These are phyloP conservation scores for Diaporthe velutina DNA, from an alignment of 2,329 filamentous ascomycete genomes.

Conservation along the genomic window DNA sequence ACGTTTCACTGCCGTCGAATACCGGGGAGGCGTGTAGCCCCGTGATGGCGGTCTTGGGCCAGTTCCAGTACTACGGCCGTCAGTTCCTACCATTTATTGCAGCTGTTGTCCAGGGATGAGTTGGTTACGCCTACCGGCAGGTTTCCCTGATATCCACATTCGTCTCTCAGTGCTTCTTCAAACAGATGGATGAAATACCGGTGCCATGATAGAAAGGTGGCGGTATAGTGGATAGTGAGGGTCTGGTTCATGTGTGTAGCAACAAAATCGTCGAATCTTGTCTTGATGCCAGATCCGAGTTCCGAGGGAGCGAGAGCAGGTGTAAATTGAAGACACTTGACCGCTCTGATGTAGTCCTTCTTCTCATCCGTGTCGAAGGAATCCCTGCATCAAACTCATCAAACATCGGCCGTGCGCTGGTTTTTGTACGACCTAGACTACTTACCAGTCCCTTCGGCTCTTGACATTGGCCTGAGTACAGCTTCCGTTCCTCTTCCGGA, in stretches of 20 bases:
- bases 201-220: conserved; percentile 32
- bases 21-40: conserved; percentile 61
- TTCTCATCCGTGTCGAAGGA: conserved; percentile 4
- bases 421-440: too few relatives aligned
- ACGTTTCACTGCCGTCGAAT: conserved; percentile 56
- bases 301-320: conserved; percentile 44
- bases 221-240: conserved; percentile 29
- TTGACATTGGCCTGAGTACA: not conserved
- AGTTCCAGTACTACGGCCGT: conserved; percentile 57
- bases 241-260: conserved; percentile 42
- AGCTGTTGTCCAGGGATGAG: not conserved
- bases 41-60: conserved; percentile 56
- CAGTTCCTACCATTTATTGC: not conserved
- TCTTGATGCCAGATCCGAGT: conserved; percentile 48
- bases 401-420: too few relatives aligned
- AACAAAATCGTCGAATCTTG: conserved; percentile 50
- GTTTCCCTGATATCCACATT: conserved; percentile 39
- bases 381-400: not conserved
- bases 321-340: conserved; percentile 46
- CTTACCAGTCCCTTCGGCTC: conserved; percentile 14
- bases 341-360: conserved; percentile 44
- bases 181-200: conserved; percentile 27
- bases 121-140: conserved; percentile 33
- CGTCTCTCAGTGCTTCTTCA: conserved; percentile 29
- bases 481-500: not conserved